These are phyloP conservation scores for Powellomyces hirtus DNA, from an alignment of 192 early-diverging fungal genomes.

Conservation along the genomic window DNA sequence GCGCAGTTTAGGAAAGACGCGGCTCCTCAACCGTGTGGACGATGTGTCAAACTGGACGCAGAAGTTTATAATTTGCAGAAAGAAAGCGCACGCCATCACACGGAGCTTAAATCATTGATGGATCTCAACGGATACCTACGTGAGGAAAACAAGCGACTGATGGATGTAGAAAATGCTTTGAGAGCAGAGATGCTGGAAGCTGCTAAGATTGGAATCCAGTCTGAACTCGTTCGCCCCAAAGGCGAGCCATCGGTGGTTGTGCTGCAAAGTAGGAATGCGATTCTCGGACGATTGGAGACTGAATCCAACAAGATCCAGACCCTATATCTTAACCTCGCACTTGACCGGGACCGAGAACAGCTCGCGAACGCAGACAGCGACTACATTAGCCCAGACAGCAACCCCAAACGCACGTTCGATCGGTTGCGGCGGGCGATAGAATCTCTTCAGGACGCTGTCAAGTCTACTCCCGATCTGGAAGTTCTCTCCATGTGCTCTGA, in stretches of 20 bases:
- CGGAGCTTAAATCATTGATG: conserved; percentile 44
- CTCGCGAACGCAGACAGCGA: background rate
- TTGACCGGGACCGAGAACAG: too few relatives aligned
- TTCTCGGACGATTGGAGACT: too few relatives aligned
- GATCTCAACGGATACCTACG: conserved; percentile 33
- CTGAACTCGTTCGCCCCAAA: background rate
- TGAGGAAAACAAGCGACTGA: conserved; percentile 36
- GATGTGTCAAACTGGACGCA: conserved; percentile 40
- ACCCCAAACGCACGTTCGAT: background rate
- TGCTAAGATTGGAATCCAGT: background rate
- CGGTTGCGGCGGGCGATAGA: background rate
- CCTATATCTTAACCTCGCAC: too few relatives aligned
- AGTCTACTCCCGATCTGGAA: background rate
- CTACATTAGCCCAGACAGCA: background rate
- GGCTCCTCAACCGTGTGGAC: conserved; percentile 55
- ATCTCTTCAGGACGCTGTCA: background rate
- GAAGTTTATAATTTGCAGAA: conserved; percentile 20
- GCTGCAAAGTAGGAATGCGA: too few relatives aligned
- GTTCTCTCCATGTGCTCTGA: conserved; percentile 3
- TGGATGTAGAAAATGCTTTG: conserved; percentile 30
- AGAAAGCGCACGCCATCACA: conserved; percentile 42
- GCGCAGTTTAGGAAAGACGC: too few relatives aligned
- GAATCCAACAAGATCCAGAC: background rate
- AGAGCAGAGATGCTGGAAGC: background rate
- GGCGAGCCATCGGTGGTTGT: background rate